A percentile compares a stretch with the other conserved stretches of the same genome.
Conservation (phyloP, 2,329 filamentous ascomycete genomes). For the Colletotrichum filicis region DNA sequence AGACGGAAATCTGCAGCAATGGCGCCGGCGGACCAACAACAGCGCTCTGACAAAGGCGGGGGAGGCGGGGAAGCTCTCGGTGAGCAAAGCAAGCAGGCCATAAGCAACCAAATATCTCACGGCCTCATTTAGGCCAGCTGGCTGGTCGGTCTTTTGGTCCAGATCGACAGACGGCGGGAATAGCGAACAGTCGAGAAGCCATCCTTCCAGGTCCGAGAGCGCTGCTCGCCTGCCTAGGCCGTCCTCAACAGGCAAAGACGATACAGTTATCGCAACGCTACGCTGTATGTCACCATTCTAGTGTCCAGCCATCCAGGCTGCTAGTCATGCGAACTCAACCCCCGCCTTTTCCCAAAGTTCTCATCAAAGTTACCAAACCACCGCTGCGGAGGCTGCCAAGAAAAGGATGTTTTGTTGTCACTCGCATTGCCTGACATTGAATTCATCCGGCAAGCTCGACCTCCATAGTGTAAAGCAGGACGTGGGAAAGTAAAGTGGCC, state of each 20-base stretch:
- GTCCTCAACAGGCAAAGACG: conserved; percentile 5
- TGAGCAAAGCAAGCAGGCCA: conserved; percentile 14
- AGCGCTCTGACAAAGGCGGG: conserved; percentile 16
- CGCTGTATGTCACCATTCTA: conserved; percentile 15
- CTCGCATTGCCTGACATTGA: conserved; percentile 7
- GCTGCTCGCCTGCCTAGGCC: not conserved
- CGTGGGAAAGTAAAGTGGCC: not conserved
- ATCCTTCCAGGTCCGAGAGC: conserved; percentile 26
- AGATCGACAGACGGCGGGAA: conserved; percentile 29
- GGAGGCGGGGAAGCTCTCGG: conserved; percentile 28
- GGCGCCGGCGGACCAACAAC: conserved; percentile 16
- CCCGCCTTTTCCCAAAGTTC: conserved; percentile 22
- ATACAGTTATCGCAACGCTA: conserved; percentile 8
- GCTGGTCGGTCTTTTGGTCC: conserved; percentile 7
- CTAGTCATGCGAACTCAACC: conserved; percentile 36
- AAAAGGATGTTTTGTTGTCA: conserved; percentile 4
- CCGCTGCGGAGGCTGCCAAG: conserved; percentile 11
- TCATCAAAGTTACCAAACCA: conserved; percentile 22
- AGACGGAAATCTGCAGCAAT: conserved; percentile 1
- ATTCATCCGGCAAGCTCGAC: not conserved
- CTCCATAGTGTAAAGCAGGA: not conserved
- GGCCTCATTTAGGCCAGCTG: not conserved
- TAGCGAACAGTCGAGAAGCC: conserved; percentile 3
- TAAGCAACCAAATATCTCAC: not conserved
- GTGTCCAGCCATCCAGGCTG: conserved; percentile 7